Evolutionary conservation across 129 eudicot genomes (phyloP), one percentile per base, ranked within the genome.

Genomic region (Sambucus nigra): DNA sequence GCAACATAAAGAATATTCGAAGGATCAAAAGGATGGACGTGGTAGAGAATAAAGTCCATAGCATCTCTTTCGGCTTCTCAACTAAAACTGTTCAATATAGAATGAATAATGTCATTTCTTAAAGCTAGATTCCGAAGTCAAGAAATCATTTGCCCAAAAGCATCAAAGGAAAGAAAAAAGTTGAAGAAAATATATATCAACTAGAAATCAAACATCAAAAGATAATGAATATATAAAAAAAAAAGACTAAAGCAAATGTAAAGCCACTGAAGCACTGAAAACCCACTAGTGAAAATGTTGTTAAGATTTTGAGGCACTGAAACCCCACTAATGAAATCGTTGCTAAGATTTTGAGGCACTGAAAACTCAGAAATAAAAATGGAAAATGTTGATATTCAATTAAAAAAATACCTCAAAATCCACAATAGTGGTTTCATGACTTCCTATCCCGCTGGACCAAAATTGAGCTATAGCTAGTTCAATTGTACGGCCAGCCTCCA

Each of bases 361-460:
- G 47, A 18, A 54, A 44, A 14, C 47, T 45, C n/a, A 27, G 19
- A 16, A 39, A 69, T 18, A 17, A 52, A 18, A 55, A 40, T 18
- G 6, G n/a, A 2, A 25, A n/a, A 24, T 24, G 8, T 1, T 35
- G 3, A 44, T n/a, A 50, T 31, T n/a, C 61, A 54, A 47, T 23
- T 1, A 31, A 11, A 60, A 1, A 64, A 11, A 35, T 72, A 89
- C 98, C 94, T 92, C 99, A 65, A 92, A 70, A 67, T 92, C 96
- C 17, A 86, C 96, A 28, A 49, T 59, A 15, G 94, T 80, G 46
- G 72, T 66, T 73, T 86, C 99, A 55, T 77, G 79, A 68, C 87
- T 82, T 74, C 99, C 99, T 35, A 80, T 51, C 42, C 99, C 99
- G 67, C 99, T 92, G n/a, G 99, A 92, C 99, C 99, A 92, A 66